A percentile compares a stretch with the other conserved stretches of the same genome.
Evolutionary conservation across 768 basidiomycete genomes (phyloP).

Genomic region (Amanita molliuscula): DNA sequence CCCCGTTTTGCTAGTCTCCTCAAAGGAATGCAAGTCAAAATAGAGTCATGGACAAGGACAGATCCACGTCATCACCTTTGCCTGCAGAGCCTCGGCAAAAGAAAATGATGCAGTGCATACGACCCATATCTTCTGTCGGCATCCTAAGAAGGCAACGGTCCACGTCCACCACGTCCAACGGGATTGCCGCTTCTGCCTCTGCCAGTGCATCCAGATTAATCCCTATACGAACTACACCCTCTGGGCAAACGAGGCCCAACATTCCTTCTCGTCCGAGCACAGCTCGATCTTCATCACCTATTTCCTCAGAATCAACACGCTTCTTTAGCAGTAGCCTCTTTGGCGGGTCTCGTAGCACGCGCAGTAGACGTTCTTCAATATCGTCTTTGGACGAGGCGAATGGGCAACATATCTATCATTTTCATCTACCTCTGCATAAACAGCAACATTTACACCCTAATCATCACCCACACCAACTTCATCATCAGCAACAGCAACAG

Average conservation of each 20-base stretch:
- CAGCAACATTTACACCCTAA: conserved; percentile 7
- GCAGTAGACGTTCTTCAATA: conserved; percentile 6
- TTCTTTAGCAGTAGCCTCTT: not conserved
- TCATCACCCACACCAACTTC: conserved; percentile 27
- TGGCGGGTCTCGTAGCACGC: conserved; percentile 2
- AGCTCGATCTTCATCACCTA: not conserved
- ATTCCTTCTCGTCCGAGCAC: conserved; percentile 16
- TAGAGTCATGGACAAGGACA: not conserved
- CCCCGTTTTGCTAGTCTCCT: not conserved
- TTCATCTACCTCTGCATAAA: conserved; percentile 5
- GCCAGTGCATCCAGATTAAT: not conserved
- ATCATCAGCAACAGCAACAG: conserved; percentile 48
- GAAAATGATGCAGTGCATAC: not conserved
- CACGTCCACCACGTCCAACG: not conserved
- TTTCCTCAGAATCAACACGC: not conserved
- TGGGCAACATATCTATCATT: not conserved
- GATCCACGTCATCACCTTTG: conserved; percentile 2
- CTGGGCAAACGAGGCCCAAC: conserved; percentile 6
- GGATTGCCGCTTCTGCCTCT: not conserved
- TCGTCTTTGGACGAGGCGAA: not conserved
- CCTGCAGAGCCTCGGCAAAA: not conserved
- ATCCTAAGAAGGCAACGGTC: not conserved
- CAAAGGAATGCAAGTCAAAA: not conserved
- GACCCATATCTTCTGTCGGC: conserved; percentile 1
- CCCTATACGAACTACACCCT: not conserved